Evolutionary conservation across 495 filamentous ascomycete genomes (phyloP).

Genomic region (Neohortaea acidophila): DNA sequence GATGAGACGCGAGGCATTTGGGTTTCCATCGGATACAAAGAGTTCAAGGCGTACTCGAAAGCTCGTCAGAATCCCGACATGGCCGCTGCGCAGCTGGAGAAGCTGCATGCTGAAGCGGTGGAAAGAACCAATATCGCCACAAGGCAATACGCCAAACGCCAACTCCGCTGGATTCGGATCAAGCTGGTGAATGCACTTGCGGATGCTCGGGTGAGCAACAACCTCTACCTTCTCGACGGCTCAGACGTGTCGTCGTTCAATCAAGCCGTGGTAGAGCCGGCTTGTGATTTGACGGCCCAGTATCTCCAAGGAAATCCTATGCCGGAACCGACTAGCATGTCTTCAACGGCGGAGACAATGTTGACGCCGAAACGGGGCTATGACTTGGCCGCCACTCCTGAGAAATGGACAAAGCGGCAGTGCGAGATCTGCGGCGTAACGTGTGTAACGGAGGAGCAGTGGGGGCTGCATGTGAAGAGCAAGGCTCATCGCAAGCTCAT

Average conservation of each 20-base stretch:
- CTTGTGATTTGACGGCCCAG: constrained; percentile 39
- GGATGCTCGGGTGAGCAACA: constrained; percentile 34
- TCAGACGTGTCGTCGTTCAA: constrained; percentile 44
- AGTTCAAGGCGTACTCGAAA: constrained; percentile 57
- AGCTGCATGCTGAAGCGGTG: constrained; percentile 31
- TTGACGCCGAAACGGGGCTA: constrained; percentile 36
- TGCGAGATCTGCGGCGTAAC: constrained; percentile 65
- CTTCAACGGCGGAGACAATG: constrained; percentile 42
- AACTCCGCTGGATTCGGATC: constrained; percentile 72
- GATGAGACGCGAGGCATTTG: constrained; percentile 74
- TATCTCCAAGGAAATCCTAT: constrained; percentile 42
- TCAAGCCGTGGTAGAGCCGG: constrained; percentile 45
- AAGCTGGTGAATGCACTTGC: constrained; percentile 55
- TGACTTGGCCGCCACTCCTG: constrained; percentile 30
- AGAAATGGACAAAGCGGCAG: constrained; percentile 35
- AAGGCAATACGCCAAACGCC: constrained; percentile 70
- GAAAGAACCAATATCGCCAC: constrained; percentile 60
- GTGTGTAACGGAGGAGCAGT: constrained; percentile 53
- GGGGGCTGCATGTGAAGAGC: constrained; percentile 59
- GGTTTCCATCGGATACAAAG: constrained; percentile 91
- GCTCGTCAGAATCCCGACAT: constrained; percentile 30
- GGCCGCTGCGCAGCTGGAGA: constrained; percentile 30
- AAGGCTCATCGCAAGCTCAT: constrained; percentile 23
- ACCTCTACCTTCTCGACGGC: constrained; percentile 62
- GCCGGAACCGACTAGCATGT: constrained; percentile 47